These are phyloP conservation scores for Caryopteris hybrid DNA, from an alignment of 305 asterid genomes.

Conservation along the genomic window DNA sequence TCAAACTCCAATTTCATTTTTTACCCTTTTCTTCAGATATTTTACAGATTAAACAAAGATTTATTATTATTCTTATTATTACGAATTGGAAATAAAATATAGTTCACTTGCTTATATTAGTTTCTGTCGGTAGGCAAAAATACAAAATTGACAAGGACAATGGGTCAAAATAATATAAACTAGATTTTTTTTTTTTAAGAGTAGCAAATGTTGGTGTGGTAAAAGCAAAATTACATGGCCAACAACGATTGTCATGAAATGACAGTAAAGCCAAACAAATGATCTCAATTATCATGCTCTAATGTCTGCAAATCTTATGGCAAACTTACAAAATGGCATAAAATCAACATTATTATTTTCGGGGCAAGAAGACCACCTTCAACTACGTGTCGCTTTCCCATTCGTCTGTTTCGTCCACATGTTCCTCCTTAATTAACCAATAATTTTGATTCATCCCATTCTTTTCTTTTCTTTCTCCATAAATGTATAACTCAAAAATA, in stretches of 20 bases:
- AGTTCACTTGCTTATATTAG: not conserved
- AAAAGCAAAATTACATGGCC: too few species aligned
- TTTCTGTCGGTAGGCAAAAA: conserved; percentile 9
- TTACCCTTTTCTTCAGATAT: too few species aligned
- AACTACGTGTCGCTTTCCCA: conserved; percentile 7
- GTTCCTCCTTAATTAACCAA: conserved; percentile 23
- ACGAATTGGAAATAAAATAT: too few species aligned
- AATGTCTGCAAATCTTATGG: conserved; percentile 30
- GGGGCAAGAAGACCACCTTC: conserved; percentile 26
- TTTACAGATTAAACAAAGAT: too few species aligned
- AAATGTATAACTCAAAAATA: too few species aligned
- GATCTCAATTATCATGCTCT: conserved; percentile 19
- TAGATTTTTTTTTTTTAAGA: too few species aligned
- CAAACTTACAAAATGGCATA: conserved; percentile 13
- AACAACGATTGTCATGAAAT: too few species aligned
- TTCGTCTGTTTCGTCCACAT: conserved; percentile 12
- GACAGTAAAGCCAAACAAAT: conserved; percentile 9
- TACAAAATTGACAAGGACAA: not conserved
- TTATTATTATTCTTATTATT: too few species aligned
- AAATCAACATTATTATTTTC: conserved; percentile 11
- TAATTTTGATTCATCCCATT: conserved; percentile 10
- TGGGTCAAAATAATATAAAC: conserved; percentile 5
- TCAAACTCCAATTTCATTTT: too few species aligned
- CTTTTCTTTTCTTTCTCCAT: too few species aligned
- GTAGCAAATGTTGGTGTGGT: too few species aligned